Evolutionary conservation across 257 asterid genomes (phyloP), one percentile per base, ranked within the genome.

Genomic region (Primulina huaijiensis): DNA sequence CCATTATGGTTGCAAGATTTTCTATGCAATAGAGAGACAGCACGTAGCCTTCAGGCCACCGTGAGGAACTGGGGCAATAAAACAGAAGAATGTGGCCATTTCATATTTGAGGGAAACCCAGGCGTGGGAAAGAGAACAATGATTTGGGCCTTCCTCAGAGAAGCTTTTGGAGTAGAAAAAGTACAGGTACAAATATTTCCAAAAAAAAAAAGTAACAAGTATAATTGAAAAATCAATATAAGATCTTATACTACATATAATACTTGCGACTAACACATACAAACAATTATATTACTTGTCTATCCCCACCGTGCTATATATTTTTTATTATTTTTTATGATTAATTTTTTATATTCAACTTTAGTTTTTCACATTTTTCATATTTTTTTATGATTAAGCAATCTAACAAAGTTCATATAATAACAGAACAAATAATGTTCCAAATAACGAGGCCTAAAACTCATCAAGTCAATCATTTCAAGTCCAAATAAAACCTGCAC

Each of bases 41-140:
- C 96, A 6, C 80, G 76, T 11, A 75, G 83, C 81, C 82, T 88
- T 27, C 81, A 78, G 59, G 60, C 71, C 8, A 29, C 68, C 64
- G 88, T 85, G 64, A 76, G 78, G 56, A 71, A 40, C 40, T 82
- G 81, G 81, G 63, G 78, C 64, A 82, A 63, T 34, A 65, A 33
- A 66, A 37, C 66, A 68, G 84, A 69, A 53, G 72, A 38, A 55
- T 75, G 82, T 56, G 73, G 82, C 34, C 93, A 88, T 71, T 83
- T 83, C 86, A 86, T 90, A 82, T 90, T 90, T 60, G 90, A 82
- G 77, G 96, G 97, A 75, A 86, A 74, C 43, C 87, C 92, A 12
- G 97, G 97, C 30, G 96, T 88, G 69, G 96, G 97, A 21, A 90
- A 90, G 85, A 87, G 86, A 78, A 90, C 97, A 74, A 88, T 90